Evolutionary conservation across 192 early-diverging fungal genomes (phyloP), one percentile per base, ranked within the genome.

Genomic region (Cetraspora pellucida): DNA sequence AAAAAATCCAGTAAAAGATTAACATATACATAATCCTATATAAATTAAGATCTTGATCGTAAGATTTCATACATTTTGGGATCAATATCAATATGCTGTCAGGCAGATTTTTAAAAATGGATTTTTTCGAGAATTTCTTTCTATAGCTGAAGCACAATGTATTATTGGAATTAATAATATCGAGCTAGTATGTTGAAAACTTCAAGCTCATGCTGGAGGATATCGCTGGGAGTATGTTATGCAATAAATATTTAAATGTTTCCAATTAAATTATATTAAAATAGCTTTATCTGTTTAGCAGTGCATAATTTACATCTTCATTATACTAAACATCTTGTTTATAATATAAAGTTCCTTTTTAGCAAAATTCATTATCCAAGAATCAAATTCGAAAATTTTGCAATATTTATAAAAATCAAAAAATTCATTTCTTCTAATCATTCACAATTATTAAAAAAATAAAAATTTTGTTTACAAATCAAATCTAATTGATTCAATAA

Each of bases 111-210:
- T 49, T 2, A 2, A 49, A 13, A 2, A 49, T 49, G 47, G 47
- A 2, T 49, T 16, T 49, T 49, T 13, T 49, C 47, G 13, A 49
- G 47, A 49, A 49, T 49, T 49, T 49, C 47, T 16, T 0, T 49
- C 47, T 16, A 1, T 49, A 49, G 47, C 47, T 49, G 47, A 49
- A 49, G 47, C 47, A 10, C n/a, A n/a, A n/a, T 13, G 47, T 49
- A 13, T 49, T 66, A 43, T n/a, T n/a, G 37, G 64, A 66, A 66
- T 66, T 66, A 6, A 66, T 66, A 28, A 71, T 71, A 71, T 71
- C 27, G 46, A 49, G 10, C 8, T 0, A 54, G 49, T 71, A 52
- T 71, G 68, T 54, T 4, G 21, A 71, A 49, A 1, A 50, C 14
- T 52, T 31, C 45, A 27, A 5, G 0, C 10, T 52, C 10, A 54